These are phyloP conservation scores for Silybum marianum DNA, from an alignment of 129 eudicot genomes.

Conservation along the genomic window DNA sequence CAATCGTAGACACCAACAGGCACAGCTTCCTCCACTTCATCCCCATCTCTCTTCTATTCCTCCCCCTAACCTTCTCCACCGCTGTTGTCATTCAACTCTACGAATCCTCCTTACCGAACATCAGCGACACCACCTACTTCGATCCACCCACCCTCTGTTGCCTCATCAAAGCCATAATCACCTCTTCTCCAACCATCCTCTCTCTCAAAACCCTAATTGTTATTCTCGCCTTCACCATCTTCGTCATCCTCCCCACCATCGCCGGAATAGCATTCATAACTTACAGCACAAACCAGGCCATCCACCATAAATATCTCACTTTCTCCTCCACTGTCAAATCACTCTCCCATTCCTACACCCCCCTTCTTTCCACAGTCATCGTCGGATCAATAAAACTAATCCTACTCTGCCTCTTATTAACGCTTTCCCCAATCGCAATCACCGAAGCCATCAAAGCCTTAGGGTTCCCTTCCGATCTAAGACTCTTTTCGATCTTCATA, in stretches of 20 bases:
- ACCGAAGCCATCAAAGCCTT: not conserved
- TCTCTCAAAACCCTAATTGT: slow-evolving; percentile 11
- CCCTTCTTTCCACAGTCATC: slow-evolving; percentile 15
- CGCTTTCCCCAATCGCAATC: not conserved
- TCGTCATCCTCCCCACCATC: slow-evolving; percentile 10
- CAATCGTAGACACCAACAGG: slow-evolving; percentile 45
- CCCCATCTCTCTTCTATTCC: slow-evolving; percentile 58
- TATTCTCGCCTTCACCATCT: not conserved
- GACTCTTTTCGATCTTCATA: not conserved
- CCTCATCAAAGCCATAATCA: not conserved
- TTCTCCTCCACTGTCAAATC: slow-evolving; percentile 28
- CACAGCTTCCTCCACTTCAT: slow-evolving; percentile 65
- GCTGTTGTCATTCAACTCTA: slow-evolving; percentile 27
- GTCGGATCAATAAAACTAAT: slow-evolving; percentile 6
- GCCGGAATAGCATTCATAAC: slow-evolving; percentile 19
- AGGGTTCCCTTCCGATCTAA: not conserved
- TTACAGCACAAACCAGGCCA: slow-evolving; percentile 18
- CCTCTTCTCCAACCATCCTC: not conserved
- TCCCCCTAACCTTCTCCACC: slow-evolving; percentile 55
- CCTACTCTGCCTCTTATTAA: not conserved
- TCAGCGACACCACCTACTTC: slow-evolving; percentile 44
- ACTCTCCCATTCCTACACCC: slow-evolving; percentile 1
- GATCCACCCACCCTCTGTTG: not conserved
- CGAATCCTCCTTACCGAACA: slow-evolving; percentile 24
- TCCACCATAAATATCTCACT: slow-evolving; percentile 9